These are phyloP conservation scores for Filosporella fistucella DNA, from an alignment of 495 filamentous ascomycete species.

Conservation along the genomic window DNA sequence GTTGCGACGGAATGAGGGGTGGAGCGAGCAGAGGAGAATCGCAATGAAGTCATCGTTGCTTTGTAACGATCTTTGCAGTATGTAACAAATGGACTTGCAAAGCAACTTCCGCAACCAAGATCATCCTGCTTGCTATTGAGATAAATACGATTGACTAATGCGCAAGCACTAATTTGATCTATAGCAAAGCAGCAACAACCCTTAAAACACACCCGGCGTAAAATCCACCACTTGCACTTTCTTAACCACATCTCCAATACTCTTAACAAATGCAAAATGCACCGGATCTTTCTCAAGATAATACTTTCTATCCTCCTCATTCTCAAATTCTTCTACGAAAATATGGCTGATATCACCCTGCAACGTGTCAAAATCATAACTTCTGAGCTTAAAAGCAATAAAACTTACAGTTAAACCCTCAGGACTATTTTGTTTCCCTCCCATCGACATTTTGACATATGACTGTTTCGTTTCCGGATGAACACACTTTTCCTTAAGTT, in stretches of 20 bases:
- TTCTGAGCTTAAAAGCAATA: not conserved
- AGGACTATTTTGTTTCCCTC: slow-evolving; percentile 57
- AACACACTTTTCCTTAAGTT: slow-evolving; percentile 37
- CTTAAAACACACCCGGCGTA: slow-evolving; percentile 15
- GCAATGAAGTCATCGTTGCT: too few species aligned
- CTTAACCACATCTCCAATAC: slow-evolving; percentile 26
- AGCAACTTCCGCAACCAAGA: too few species aligned
- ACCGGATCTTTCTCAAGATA: slow-evolving; percentile 44
- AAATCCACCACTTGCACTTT: slow-evolving; percentile 40
- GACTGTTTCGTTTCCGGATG: slow-evolving; percentile 40
- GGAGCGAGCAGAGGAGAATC: too few species aligned
- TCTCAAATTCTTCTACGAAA: slow-evolving; percentile 60
- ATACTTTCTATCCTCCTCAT: slow-evolving; percentile 48
- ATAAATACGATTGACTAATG: too few species aligned
- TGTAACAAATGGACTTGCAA: too few species aligned
- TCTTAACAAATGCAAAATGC: slow-evolving; percentile 40
- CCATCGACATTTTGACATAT: slow-evolving; percentile 55
- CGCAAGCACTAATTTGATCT: too few species aligned
- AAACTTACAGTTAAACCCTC: slow-evolving; percentile 54
- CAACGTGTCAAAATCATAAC: not conserved
- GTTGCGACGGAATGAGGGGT: too few species aligned
- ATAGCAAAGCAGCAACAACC: not conserved
- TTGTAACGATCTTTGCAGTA: too few species aligned
- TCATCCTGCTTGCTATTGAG: too few species aligned
- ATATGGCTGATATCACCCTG: slow-evolving; percentile 39